Base-by-base conservation (phyloP, 768 basidiomycete species). In the Lepiota brunneoincarnata region DNA sequence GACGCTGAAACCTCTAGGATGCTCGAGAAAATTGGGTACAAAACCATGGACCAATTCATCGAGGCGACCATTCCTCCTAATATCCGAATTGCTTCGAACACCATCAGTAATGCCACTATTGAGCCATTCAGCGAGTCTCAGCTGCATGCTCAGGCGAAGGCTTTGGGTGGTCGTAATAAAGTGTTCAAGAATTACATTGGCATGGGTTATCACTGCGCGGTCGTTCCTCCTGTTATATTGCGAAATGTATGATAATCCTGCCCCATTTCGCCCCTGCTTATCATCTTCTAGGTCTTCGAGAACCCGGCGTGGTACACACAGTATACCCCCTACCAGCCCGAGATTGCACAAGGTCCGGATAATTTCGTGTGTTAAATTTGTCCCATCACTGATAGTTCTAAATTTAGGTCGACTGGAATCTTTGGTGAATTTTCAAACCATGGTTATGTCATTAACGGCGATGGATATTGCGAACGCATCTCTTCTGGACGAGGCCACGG, bases 281-380 rank as follows among this genome's bases (percentile, higher is more conserved):
- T 49, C 15, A 46, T 46, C 48, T 24, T 53, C 2, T 52, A 91
- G 91, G 75, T 92, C 56, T 85, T 88, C 75, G 95, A 99, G 71
- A 98, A 96, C 65, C 96, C 94, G 23, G 92, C 89, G 3, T 99
- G 96, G 96, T 98, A 98, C 70, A 98, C 95, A 5, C 92, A 89
- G 14, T 95, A 96, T 69, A 95, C 94, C 0, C 93, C 93, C 1
- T 95, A 95, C 71, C 93, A 97, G 64, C 94, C 96, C 1, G 96
- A 99, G 77, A 89, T 98, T 68, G 86, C 96, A n/a, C 96, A 99
- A 83, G 96, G 93, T 89, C 24, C 34, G 46, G n/a, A 54, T 34
- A 14, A 63, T 21, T 72, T 61, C 41, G 48, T 24, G 6, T 14
- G 7, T 53, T 21, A 18, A 49, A 37, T 49, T 41, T 37, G 11